phyloP scores from a whole-genome alignment of 495 filamentous ascomycete genomes.

The Trichoderma reesei region DNA sequence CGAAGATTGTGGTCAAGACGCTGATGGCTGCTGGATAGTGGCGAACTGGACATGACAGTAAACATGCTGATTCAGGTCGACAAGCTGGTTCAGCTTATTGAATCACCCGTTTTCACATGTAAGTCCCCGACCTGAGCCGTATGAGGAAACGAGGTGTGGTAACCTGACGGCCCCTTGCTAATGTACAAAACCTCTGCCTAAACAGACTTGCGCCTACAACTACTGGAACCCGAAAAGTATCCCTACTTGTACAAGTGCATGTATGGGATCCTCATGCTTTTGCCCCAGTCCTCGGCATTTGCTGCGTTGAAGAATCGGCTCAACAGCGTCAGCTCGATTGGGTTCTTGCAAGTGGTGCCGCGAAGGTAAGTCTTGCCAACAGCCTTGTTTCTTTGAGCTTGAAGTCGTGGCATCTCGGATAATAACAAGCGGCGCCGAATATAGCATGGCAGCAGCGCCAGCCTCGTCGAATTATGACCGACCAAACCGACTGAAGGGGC shows the following conservation, averaged over 20 bases:
- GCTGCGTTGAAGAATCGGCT: conserved; percentile 93
- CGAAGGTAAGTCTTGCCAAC: conserved; percentile 56
- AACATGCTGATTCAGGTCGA: conserved; percentile 98
- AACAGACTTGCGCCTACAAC: conserved; percentile 82
- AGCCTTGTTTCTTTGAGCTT: neutral
- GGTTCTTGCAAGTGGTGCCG: conserved; percentile 76
- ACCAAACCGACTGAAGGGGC: conserved; percentile 68
- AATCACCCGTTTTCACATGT: conserved; percentile 98
- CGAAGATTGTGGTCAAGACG: neutral
- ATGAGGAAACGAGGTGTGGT: neutral
- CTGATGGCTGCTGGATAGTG: conserved; percentile 38
- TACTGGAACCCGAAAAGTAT: conserved; percentile 95
- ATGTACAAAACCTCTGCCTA: neutral
- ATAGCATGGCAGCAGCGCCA: conserved; percentile 38
- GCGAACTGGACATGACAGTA: conserved; percentile 97
- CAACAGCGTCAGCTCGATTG: conserved; percentile 93
- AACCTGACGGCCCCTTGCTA: neutral
- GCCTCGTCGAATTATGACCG: conserved; percentile 57
- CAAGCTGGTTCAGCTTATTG: conserved; percentile 93
- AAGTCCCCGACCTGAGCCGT: conserved; percentile 14
- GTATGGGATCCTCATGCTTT: conserved; percentile 93
- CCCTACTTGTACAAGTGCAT: conserved; percentile 97
- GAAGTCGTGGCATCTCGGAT: conserved; percentile 13
- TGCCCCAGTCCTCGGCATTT: conserved; percentile 95
- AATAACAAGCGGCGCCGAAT: conserved; percentile 15